These are phyloP conservation scores for Lablab purpureus DNA, from an alignment of 306 rosid genomes.

Conservation along the genomic window DNA sequence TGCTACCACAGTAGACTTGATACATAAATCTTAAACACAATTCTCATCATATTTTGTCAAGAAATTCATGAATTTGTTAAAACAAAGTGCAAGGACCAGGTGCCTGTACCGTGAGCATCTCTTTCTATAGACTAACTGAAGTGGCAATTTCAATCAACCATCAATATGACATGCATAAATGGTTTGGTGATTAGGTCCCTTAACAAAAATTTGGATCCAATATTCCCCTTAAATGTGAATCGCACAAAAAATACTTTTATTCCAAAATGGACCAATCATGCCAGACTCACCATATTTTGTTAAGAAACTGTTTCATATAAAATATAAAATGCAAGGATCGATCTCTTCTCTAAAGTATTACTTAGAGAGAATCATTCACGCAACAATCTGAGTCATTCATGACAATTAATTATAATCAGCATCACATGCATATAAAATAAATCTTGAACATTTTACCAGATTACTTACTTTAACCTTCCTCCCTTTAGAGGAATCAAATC, in stretches of 20 bases:
- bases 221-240: no score
- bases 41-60: background rate
- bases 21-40: conserved; percentile 15
- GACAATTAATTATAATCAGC: no score
- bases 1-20: background rate
- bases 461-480: background rate
- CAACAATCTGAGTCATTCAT: no score
- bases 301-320: no score
- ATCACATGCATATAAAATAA: background rate
- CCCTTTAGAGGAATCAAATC: background rate
- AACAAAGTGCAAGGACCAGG: background rate
- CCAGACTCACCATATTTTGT: no score
- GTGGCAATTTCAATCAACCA: no score
- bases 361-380: background rate
- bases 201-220: no score
- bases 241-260: no score
- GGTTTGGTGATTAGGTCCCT: no score
- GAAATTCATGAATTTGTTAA: background rate
- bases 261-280: no score
- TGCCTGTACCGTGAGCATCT: no score
- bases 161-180: background rate
- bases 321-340: background rate
- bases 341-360: background rate
- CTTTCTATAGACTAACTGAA: no score
- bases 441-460: background rate